Percentiles rank a stretch among this genome's conserved stretches.
Conservation (phyloP, 2,329 filamentous ascomycete genomes). For the Botrytis medusae region DNA sequence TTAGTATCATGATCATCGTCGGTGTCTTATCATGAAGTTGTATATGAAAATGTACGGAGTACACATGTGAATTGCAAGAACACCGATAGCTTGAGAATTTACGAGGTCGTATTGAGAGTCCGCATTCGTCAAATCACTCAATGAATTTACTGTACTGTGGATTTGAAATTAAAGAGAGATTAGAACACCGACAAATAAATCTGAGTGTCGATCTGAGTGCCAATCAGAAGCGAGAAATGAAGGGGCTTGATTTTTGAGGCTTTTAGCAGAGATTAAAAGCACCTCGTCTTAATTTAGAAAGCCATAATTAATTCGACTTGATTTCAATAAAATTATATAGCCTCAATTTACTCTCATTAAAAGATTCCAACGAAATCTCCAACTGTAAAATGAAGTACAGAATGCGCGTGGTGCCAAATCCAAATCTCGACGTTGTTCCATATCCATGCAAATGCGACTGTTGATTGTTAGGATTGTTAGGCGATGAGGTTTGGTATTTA, state of each 20-base stretch:
- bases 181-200: background rate
- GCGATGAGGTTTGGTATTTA: background rate
- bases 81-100: background rate
- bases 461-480: conserved; percentile 1
- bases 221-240: conserved; percentile 14
- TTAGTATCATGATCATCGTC: background rate
- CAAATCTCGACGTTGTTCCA: background rate
- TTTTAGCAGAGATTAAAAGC: background rate
- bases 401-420: background rate
- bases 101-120: background rate
- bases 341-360: background rate
- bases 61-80: background rate
- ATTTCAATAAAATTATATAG: background rate
- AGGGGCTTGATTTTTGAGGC: background rate
- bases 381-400: background rate
- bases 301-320: background rate
- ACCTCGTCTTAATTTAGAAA: background rate
- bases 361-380: background rate
- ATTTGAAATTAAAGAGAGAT: background rate
- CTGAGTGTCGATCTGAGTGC: background rate
- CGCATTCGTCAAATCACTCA: background rate
- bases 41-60: background rate
- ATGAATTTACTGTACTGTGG: background rate
- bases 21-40: conserved; percentile 2
- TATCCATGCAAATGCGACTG: background rate